Conservation (phyloP, 2,329 filamentous ascomycete genomes). For the Colletotrichum gloeosporioides region DNA sequence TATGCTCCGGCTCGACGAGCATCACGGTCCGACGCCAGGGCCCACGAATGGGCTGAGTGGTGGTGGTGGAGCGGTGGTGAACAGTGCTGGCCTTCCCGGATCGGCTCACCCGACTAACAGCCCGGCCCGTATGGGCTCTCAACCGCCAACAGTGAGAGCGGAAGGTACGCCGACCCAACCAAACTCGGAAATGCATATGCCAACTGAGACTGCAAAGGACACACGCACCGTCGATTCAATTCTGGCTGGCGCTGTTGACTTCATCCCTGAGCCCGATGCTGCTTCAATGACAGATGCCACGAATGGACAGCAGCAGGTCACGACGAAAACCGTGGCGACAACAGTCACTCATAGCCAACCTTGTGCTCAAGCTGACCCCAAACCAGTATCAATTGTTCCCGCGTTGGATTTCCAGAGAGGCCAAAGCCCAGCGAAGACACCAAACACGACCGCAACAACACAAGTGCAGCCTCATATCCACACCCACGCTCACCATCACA, state of each 20-base stretch:
- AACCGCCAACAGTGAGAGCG: background rate
- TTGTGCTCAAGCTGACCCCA: background rate
- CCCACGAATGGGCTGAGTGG: background rate
- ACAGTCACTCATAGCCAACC: background rate
- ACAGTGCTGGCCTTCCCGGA: background rate
- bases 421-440: background rate
- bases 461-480: background rate
- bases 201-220: conserved; percentile 17
- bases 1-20: background rate
- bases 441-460: background rate
- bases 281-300: background rate
- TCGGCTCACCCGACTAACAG: background rate
- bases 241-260: background rate
- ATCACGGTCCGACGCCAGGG: background rate
- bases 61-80: background rate
- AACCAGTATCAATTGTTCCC: background rate
- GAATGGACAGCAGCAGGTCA: background rate
- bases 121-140: background rate
- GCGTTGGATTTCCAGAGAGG: background rate
- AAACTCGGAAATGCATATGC: background rate
- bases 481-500: background rate
- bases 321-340: background rate
- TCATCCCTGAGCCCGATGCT: background rate
- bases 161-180: conserved; percentile 14
- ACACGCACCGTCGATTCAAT: background rate